These are phyloP conservation scores for Filosporella fistucella DNA, from an alignment of 495 filamentous ascomycete genomes.

Conservation along the genomic window DNA sequence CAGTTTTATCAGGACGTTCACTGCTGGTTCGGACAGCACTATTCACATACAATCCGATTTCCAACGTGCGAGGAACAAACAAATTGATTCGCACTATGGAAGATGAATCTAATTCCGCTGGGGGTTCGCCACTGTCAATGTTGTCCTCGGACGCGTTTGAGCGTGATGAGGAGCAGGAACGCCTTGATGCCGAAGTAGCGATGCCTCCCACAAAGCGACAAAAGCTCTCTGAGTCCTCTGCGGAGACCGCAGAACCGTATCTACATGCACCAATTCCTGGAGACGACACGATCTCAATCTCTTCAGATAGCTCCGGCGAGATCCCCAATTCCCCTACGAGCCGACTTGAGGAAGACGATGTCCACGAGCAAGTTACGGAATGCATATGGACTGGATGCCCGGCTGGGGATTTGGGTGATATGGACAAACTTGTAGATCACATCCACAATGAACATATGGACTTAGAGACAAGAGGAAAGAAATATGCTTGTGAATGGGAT, in stretches of 20 bases:
- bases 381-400: constrained; percentile 88
- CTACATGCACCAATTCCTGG: constrained; percentile 25
- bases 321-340: constrained; percentile 63
- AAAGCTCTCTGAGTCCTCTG: constrained; percentile 37
- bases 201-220: constrained; percentile 46
- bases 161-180: constrained; percentile 36
- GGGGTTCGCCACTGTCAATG: constrained; percentile 21
- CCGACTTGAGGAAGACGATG: constrained; percentile 68
- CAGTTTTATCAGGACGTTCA: no score
- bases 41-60: no score
- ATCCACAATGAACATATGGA: constrained; percentile 92
- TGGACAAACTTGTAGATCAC: constrained; percentile 90
- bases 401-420: constrained; percentile 77
- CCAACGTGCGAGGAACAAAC: no score
- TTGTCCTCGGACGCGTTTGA: constrained; percentile 42
- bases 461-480: constrained; percentile 62
- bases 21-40: no score
- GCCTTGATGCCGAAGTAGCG: constrained; percentile 31
- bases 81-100: constrained; percentile 5
- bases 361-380: constrained; percentile 81
- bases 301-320: constrained; percentile 81
- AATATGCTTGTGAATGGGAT: constrained; percentile 92
- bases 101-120: constrained; percentile 14
- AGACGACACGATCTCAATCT: constrained; percentile 48
- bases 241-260: constrained; percentile 34